A percentile compares a stretch with the other conserved stretches of the same genome.
Conservation (phyloP, 345 rosid species). For the Melaleuca quinquenervia region DNA sequence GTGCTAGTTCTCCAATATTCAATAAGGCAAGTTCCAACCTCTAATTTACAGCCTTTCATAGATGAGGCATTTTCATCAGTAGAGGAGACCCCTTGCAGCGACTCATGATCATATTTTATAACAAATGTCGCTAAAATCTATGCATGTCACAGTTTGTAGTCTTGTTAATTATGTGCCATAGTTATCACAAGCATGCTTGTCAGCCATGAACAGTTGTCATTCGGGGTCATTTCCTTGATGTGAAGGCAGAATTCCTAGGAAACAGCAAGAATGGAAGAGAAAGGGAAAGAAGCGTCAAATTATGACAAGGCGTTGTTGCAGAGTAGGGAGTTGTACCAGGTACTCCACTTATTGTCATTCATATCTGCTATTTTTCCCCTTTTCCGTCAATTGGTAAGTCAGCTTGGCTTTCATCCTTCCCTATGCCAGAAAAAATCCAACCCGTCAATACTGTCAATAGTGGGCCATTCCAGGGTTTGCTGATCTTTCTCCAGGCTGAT, state of each 20-base stretch:
- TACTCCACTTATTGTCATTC: not conserved
- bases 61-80: not conserved
- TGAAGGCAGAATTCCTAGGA: not conserved
- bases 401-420: not conserved
- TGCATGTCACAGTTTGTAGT: not conserved
- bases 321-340: constrained; percentile 46
- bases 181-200: constrained; percentile 1
- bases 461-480: not conserved
- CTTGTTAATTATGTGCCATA: not conserved
- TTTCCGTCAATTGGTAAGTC: not conserved
- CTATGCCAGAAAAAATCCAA: not conserved
- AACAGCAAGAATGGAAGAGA: constrained; percentile 2
- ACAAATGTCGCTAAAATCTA: not conserved
- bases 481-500: not conserved
- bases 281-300: constrained; percentile 23
- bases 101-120: not conserved
- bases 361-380: not conserved
- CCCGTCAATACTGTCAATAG: not conserved
- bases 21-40: not conserved
- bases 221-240: not conserved
- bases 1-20: not conserved
- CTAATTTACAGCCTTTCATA: not conserved
- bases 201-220: not conserved
- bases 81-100: not conserved
- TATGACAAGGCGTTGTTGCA: constrained; percentile 7